Conservation (phyloP, 2,329 filamentous ascomycete species). For the Pseudogymnoascus sp. region DNA sequence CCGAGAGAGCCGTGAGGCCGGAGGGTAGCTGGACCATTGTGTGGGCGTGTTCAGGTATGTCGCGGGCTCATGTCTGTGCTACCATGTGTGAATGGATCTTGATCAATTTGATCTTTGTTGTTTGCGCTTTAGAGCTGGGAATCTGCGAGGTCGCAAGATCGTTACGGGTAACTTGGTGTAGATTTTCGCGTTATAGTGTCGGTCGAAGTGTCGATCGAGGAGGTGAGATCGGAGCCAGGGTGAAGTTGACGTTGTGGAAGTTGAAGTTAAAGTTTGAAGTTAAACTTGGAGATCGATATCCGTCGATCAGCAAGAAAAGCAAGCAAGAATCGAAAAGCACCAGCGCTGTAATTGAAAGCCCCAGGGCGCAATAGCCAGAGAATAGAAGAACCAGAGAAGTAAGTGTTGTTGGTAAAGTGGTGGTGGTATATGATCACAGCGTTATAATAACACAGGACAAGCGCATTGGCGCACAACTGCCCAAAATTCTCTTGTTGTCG, state of each 20-base stretch:
- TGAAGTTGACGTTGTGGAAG: background rate
- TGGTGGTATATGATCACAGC: background rate
- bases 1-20: constrained; percentile 65
- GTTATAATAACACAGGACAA: constrained; percentile 5
- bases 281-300: background rate
- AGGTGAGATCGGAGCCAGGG: background rate
- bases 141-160: background rate
- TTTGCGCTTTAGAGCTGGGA: background rate
- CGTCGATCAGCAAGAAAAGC: background rate
- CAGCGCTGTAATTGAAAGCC: background rate
- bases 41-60: constrained; percentile 4
- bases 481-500: background rate
- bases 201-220: constrained; percentile 9
- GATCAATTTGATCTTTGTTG: background rate
- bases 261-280: background rate
- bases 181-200: constrained; percentile 13
- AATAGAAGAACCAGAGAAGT: background rate
- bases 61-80: background rate
- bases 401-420: background rate
- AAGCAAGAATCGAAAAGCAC: background rate
- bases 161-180: background rate
- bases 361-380: background rate
- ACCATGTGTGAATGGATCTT: background rate
- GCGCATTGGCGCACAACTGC: background rate
- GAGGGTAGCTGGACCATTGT: constrained; percentile 77